These are phyloP conservation scores for Salix viminalis DNA, from an alignment of 345 rosid genomes.

Conservation along the genomic window DNA sequence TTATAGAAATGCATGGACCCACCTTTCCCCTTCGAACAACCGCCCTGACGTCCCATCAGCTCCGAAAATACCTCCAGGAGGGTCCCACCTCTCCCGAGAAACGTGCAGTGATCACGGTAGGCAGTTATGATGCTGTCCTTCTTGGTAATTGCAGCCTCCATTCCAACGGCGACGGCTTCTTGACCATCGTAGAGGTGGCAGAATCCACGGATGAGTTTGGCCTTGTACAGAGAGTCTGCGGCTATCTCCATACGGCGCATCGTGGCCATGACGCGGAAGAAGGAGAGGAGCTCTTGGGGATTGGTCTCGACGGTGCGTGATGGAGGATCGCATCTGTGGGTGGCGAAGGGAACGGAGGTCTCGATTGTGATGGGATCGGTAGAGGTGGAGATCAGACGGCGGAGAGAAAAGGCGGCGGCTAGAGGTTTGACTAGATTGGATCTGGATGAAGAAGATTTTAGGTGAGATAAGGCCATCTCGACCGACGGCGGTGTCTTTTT, in stretches of 20 bases:
- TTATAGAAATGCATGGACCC: slow-evolving; percentile 97
- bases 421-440: slow-evolving; percentile 36
- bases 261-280: slow-evolving; percentile 76
- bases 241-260: slow-evolving; percentile 99
- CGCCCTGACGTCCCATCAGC: slow-evolving; percentile 88
- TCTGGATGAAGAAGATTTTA: slow-evolving; percentile 26
- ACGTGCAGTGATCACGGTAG: slow-evolving; percentile 87
- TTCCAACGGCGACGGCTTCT: slow-evolving; percentile 89
- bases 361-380: slow-evolving; percentile 70
- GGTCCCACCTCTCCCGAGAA: slow-evolving; percentile 79
- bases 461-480: slow-evolving; percentile 66
- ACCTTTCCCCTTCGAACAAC: slow-evolving; percentile 88
- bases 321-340: slow-evolving; percentile 79
- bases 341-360: slow-evolving; percentile 80
- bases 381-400: slow-evolving; percentile 67
- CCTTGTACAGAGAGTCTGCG: slow-evolving; percentile 93
- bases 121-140: slow-evolving; percentile 83
- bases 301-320: slow-evolving; percentile 75
- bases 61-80: slow-evolving; percentile 67
- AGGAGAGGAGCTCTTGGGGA: slow-evolving; percentile 55
- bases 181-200: slow-evolving; percentile 99
- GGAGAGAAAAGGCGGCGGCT: slow-evolving; percentile 28
- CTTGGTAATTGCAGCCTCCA: slow-evolving; percentile 91
- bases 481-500: slow-evolving; percentile 4
- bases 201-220: slow-evolving; percentile 96